Evolutionary conservation across 164 flowering plant species (phyloP), one percentile per base, ranked within the genome.

Genomic region (Platanus orientalis): DNA sequence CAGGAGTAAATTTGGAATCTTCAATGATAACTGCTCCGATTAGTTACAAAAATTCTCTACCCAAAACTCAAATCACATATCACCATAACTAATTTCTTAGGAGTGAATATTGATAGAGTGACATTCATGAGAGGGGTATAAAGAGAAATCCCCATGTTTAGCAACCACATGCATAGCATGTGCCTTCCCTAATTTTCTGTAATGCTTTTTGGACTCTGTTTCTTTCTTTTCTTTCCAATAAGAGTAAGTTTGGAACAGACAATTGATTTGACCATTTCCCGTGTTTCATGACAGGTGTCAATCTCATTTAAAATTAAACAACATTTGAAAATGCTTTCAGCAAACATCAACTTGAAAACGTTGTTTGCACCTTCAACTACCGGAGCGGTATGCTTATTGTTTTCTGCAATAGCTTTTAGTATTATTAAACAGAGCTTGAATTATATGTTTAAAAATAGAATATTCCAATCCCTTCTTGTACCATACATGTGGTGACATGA

Each of bases 331-430:
- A 73, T 1, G 39, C 10, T 75, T 47, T 60, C 63, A 27, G 44
- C 40, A 19, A 71, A 73, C 59, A 25, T 84, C 63, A 63, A 81
- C 62, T 62, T 77, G 66, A 78, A 79, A 70, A 72, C 60, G 44
- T 24, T 84, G 56, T 69, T 87, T 13, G 78, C 89, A 27, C 92
- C 92, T 61, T 83, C 87, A 20, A 84, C 89, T 14, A 71, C 54
- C 30, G 89, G 78, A 75, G 86, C 75, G 71, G 92, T 87, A 82
- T 63, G 67, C 51, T 61, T 20, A 44, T 67, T 25, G 14, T 51
- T 53, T 62, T 57, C 48, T 30, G 42, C 54, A 36, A n/a, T 34
- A 53, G 25, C 27, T 27, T 23, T n/a, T 51, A 23, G 19, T 51
- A 6, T 10, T 32, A 17, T 19, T 45, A 14, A 36, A 36, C 10